phyloP scores from a whole-genome alignment of 441 rosid genomes.

The Gossypium davidsonii region DNA sequence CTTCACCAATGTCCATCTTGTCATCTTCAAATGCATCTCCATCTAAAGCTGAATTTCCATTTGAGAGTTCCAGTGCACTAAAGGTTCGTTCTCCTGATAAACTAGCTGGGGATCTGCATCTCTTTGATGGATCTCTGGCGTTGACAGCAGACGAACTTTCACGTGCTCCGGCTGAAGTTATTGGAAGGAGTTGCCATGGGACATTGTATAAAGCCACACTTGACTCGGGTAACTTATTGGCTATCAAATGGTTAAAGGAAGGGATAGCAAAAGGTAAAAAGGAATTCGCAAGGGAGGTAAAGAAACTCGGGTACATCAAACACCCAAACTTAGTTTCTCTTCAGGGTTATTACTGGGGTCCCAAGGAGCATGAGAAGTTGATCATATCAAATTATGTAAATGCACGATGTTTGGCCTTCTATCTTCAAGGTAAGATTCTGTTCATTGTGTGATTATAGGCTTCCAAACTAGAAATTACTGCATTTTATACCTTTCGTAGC shows the following conservation, averaged over 20 bases:
- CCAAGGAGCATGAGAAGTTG: slow-evolving; percentile 78
- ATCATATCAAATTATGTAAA: slow-evolving; percentile 54
- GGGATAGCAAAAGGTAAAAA: slow-evolving; percentile 59
- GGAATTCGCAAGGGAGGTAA: slow-evolving; percentile 62
- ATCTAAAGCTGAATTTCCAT: slow-evolving; percentile 25
- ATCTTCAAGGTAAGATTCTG: slow-evolving; percentile 62
- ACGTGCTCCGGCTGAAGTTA: slow-evolving; percentile 60
- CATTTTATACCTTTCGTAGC: background rate
- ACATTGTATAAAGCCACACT: slow-evolving; percentile 52
- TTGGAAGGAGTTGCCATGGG: slow-evolving; percentile 70
- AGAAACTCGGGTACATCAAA: slow-evolving; percentile 58
- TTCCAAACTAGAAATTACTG: background rate
- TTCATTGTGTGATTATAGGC: background rate
- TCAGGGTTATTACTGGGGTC: slow-evolving; percentile 82
- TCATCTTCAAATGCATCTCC: slow-evolving; percentile 51
- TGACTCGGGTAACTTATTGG: slow-evolving; percentile 37
- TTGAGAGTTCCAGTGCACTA: slow-evolving; percentile 26
- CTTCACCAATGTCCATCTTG: slow-evolving; percentile 46
- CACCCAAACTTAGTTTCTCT: slow-evolving; percentile 79
- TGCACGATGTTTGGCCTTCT: slow-evolving; percentile 58
- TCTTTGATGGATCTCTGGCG: slow-evolving; percentile 42
- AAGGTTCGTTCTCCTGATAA: slow-evolving; percentile 41
- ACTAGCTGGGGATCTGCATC: slow-evolving; percentile 50
- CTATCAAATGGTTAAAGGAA: slow-evolving; percentile 62
- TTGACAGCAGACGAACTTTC: slow-evolving; percentile 62